Base-by-base conservation (phyloP, 169 alveolate species). In the Perkinsus olseni region DNA sequence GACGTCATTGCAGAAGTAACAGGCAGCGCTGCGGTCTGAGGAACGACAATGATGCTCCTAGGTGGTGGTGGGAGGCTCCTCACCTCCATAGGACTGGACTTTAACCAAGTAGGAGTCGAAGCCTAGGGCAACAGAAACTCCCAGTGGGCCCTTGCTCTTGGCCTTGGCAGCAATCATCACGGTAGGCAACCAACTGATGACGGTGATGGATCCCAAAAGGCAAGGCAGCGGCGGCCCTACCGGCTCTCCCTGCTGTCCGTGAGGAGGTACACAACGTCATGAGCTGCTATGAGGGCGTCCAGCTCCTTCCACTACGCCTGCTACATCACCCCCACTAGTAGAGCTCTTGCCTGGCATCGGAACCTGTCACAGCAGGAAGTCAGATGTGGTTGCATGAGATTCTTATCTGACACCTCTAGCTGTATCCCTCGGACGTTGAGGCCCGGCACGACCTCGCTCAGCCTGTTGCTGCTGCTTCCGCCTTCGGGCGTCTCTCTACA, bases 221-320 rank as follows among this genome's bases (percentile, higher is more conserved):
- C 98, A 96, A 24, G 99, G 99, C 10, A 97, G 95, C 99, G 11
- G 50, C 50, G 11, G 82, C 82, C 82, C 17, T 99, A 98, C 94
- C 99, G 97, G 28, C 98, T 94, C 95, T 98, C 99, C 39, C 99
- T 94, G n/a, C 98, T 96, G 95, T 98, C 99, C 0, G 99, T 97
- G 38, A 98, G 94, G 93, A 98, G 94, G 93, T 97, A 97, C 50
- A 98, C 95, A 10, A 97, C 98, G 94, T 98, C 99, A 92, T 95
- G 97, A 39, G 91, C 36, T 21, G 92, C 95, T 21, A 94, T 38
- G 38, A 95, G 93, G 28, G 48, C 45, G 74, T 92, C 94, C 74
- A 95, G 92, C 39, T 91, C 92, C 24, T n/a, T 91, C 74, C 36
- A 91, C 50, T 17, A 62, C 39, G 4, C 38, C 74, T 36, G 62